Percentiles rank a stretch among this genome's conserved stretches.
Evolutionary conservation across 768 basidiomycete species (phyloP).

Genomic region (Leccinum olivaceopallidum): DNA sequence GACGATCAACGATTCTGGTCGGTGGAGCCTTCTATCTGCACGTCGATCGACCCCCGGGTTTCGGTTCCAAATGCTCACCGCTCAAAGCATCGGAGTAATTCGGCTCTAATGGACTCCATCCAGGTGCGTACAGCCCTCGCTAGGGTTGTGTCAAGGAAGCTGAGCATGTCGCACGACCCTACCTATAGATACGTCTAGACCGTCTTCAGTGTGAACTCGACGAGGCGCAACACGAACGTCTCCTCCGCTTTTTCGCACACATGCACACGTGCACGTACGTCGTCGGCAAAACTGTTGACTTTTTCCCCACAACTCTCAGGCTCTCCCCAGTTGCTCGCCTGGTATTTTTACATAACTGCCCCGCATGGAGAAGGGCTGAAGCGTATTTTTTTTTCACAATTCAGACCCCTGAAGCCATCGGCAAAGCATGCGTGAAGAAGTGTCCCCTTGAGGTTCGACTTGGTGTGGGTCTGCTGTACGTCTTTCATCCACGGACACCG

Average conservation of each 20-base stretch:
- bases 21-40: background rate
- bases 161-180: background rate
- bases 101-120: background rate
- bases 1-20: background rate
- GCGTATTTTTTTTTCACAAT: background rate
- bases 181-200: background rate
- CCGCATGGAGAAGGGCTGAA: conserved; percentile 1
- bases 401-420: background rate
- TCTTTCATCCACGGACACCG: background rate
- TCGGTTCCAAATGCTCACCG: background rate
- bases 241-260: background rate
- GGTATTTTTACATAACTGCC: conserved; percentile 1
- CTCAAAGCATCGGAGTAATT: background rate
- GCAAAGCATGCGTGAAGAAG: background rate
- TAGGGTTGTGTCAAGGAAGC: background rate
- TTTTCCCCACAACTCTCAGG: background rate
- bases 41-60: background rate
- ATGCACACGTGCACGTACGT: background rate
- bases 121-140: background rate
- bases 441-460: background rate
- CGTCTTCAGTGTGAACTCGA: background rate
- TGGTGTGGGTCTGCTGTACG: conserved; percentile 15
- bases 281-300: background rate
- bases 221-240: background rate
- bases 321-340: background rate